Conservation (phyloP, 768 basidiomycete genomes). For the Clavaria fumosa region DNA sequence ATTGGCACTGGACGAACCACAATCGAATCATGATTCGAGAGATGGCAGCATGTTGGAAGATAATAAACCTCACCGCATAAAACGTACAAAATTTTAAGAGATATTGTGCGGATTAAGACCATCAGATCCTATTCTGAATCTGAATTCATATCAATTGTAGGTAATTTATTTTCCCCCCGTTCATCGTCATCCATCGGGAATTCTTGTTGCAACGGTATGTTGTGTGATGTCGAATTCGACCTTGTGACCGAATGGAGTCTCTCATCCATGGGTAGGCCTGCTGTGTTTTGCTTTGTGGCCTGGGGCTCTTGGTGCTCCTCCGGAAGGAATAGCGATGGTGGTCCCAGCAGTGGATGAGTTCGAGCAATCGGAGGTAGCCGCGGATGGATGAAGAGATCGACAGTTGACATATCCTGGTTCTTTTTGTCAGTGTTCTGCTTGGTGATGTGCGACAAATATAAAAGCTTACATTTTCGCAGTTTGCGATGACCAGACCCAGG, state of each 20-base stretch:
- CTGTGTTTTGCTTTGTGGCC: not conserved
- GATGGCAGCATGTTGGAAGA: constrained; percentile 15
- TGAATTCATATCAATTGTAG: constrained; percentile 60
- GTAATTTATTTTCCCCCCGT: constrained; percentile 64
- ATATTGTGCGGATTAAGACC: too few species aligned
- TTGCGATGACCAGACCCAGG: constrained; percentile 37
- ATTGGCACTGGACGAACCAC: constrained; percentile 5
- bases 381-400: constrained; percentile 63
- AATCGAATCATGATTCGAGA: constrained; percentile 17
- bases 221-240: not conserved
- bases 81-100: too few species aligned
- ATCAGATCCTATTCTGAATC: constrained; percentile 51
- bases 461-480: constrained; percentile 13
- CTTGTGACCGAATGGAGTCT: not conserved
- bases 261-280: not conserved
- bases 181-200: constrained; percentile 16
- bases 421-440: constrained; percentile 3
- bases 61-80: constrained; percentile 11
- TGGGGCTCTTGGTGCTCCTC: constrained; percentile 43
- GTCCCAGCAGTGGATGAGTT: constrained; percentile 46
- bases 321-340: constrained; percentile 39
- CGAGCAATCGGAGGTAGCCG: constrained; percentile 64
- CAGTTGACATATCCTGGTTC: constrained; percentile 17
- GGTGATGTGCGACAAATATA: not conserved
- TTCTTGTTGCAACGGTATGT: not conserved